phyloP scores from a whole-genome alignment of 2,329 filamentous ascomycete genomes.

The Talaromyces sp. region DNA sequence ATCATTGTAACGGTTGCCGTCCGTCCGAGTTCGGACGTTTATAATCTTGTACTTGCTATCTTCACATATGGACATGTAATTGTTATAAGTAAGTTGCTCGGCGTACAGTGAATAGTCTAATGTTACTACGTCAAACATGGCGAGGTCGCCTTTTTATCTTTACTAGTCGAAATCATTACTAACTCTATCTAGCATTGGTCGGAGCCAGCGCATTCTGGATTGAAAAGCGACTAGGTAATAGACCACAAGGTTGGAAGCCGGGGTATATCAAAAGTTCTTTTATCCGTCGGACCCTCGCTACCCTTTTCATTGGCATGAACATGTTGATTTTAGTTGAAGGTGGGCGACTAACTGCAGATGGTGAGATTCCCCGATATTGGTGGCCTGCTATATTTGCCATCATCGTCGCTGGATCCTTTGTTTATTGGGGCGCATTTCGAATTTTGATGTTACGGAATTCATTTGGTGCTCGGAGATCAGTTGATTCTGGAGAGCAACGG shows the following conservation, averaged over 20 bases:
- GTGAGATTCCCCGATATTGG: not conserved
- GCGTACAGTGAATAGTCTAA: not conserved
- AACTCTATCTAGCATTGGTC: not conserved
- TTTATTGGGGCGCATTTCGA: not conserved
- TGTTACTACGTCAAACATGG: not conserved
- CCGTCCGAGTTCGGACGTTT: not conserved
- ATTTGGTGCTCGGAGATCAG: not conserved
- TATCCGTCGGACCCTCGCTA: not conserved
- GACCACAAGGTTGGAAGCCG: not conserved
- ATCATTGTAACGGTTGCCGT: not conserved
- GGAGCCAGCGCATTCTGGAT: not conserved
- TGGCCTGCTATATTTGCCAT: not conserved
- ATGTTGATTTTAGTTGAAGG: not conserved
- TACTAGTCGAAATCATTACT: not conserved
- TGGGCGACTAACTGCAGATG: not conserved
- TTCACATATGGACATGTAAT: not conserved
- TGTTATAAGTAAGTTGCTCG: not conserved
- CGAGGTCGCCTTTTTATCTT: no score
- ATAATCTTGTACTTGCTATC: not conserved
- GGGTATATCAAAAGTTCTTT: not conserved
- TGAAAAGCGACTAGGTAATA: not conserved
- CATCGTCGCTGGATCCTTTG: not conserved
- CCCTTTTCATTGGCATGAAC: not conserved
- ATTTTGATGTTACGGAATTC: not conserved
- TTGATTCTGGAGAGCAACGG: not conserved